Percentiles rank a stretch among this genome's conserved stretches.
These are phyloP conservation scores for Chalciporus sp. DNA, from an alignment of 1,284 basidiomycete genomes.

Conservation along the genomic window DNA sequence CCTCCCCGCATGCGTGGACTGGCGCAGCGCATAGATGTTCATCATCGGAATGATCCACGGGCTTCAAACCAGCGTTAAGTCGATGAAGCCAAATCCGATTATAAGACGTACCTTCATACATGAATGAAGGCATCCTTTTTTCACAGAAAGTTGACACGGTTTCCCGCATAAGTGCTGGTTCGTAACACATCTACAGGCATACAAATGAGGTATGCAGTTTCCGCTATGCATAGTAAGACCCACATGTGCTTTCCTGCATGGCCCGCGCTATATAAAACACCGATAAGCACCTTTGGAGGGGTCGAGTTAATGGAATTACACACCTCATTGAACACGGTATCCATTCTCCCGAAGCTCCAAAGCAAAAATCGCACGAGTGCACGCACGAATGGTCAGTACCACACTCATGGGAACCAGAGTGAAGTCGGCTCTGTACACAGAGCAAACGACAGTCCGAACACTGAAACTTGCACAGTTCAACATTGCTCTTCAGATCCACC, in stretches of 20 bases:
- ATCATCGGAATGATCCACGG: constrained; percentile 44
- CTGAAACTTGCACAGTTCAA: constrained; percentile 50
- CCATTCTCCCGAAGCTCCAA: constrained; percentile 35
- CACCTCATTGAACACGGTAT: constrained; percentile 48
- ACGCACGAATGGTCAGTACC: constrained; percentile 49
- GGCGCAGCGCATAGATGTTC: constrained; percentile 56
- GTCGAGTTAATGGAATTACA: constrained; percentile 16
- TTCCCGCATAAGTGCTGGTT: constrained; percentile 55
- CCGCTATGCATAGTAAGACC: constrained; percentile 2
- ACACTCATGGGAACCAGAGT: constrained; percentile 52
- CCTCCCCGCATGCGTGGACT: constrained; percentile 58
- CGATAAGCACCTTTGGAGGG: neutral
- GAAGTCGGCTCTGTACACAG: constrained; percentile 48
- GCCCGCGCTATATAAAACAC: constrained; percentile 46
- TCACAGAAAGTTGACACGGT: constrained; percentile 44
- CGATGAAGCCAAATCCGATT: neutral
- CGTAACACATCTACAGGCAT: constrained; percentile 44
- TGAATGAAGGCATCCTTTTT: constrained; percentile 47
- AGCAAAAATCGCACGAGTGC: constrained; percentile 45
- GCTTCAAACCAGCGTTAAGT: constrained; percentile 29
- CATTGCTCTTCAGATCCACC: constrained; percentile 46
- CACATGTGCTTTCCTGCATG: constrained; percentile 58
- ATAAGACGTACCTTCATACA: constrained; percentile 48
- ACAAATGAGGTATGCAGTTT: neutral
- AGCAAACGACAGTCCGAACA: constrained; percentile 50